Evolutionary conservation across 176 grass and related monocot genomes (phyloP), one percentile per base, ranked within the genome.

Genomic region (Cenchrus fungigraminus): DNA sequence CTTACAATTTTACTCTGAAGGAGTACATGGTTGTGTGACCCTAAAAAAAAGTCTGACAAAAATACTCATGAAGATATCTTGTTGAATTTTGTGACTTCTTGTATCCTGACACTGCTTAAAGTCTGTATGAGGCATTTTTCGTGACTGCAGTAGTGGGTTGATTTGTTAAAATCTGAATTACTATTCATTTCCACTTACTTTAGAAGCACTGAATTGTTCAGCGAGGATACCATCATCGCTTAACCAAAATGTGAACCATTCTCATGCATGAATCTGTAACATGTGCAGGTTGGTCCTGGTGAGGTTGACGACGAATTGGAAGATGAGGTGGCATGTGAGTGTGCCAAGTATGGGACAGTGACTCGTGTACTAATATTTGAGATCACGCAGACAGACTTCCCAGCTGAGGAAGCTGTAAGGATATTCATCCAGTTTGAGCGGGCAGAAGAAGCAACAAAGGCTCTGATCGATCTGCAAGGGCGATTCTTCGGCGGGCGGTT

Each of bases 221-320:
- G 11, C 46, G 52, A 49, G 22, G 37, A 12, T 25, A 69, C 2
- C 2, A 65, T 74, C 34, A 57, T 17, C 20, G 4, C 8, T 66
- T 34, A 20, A 42, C 50, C 32, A 74, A 76, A 70, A 13, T 78
- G 65, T 46, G 65, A 55, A 31, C 42, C 31, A 28, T 54, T 85
- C n/a, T 83, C 17, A 77, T 63, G n/a, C 3, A 17, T 66, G 29
- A 45, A 9, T 7, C 8, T 86, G 73, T 60, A 91, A 74, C 71
- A 57, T 78, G 73, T 65, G 32, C 81, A 99, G 93, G 92, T 99
- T 81, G 93, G 97, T 31, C 97, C 93, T 10, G 97, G 93, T 17
- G 93, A 99, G 82, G 97, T 99, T 71, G 97, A 99, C 16, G 97
- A 99, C 20, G 93, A 99, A 70, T 84, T 96, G 13, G 97, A 99